These are phyloP conservation scores for Peronospora destructor DNA, from an alignment of 352 stramenopile genomes.

Conservation along the genomic window DNA sequence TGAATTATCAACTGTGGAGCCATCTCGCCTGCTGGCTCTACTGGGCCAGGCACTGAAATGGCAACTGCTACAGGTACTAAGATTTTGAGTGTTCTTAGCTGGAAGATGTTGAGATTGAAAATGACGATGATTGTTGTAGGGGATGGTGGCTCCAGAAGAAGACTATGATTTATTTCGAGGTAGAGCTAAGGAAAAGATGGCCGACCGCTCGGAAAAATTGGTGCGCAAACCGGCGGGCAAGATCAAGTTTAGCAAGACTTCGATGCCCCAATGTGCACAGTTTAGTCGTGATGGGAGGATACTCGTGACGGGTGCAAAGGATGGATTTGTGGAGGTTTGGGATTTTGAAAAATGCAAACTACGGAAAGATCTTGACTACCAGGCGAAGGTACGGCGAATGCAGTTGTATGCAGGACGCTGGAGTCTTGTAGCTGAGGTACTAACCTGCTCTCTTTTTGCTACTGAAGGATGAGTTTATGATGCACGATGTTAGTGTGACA, in stretches of 20 bases:
- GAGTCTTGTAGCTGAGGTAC: background rate
- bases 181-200: slow-evolving; percentile 37
- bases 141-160: slow-evolving; percentile 43
- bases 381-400: slow-evolving; percentile 52
- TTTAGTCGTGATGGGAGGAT: slow-evolving; percentile 87
- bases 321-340: slow-evolving; percentile 94
- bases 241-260: slow-evolving; percentile 88
- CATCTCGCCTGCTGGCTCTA: slow-evolving; percentile 83
- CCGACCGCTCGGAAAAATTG: slow-evolving; percentile 56
- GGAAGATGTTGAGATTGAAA: background rate
- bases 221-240: slow-evolving; percentile 63
- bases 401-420: background rate
- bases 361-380: slow-evolving; percentile 90
- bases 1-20: slow-evolving; percentile 73
- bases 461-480: slow-evolving; percentile 87
- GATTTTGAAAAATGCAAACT: slow-evolving; percentile 87
- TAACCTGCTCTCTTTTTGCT: slow-evolving; percentile 2
- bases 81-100: background rate
- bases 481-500: slow-evolving; percentile 85
- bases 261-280: slow-evolving; percentile 65
- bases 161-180: slow-evolving; percentile 84
- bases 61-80: slow-evolving; percentile 67
- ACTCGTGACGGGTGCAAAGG: slow-evolving; percentile 90
- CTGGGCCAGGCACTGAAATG: slow-evolving; percentile 88
- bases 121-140: slow-evolving; percentile 29